Conservation (phyloP, 2,329 filamentous ascomycete species). For the Phyllosticta citrichinensis region DNA sequence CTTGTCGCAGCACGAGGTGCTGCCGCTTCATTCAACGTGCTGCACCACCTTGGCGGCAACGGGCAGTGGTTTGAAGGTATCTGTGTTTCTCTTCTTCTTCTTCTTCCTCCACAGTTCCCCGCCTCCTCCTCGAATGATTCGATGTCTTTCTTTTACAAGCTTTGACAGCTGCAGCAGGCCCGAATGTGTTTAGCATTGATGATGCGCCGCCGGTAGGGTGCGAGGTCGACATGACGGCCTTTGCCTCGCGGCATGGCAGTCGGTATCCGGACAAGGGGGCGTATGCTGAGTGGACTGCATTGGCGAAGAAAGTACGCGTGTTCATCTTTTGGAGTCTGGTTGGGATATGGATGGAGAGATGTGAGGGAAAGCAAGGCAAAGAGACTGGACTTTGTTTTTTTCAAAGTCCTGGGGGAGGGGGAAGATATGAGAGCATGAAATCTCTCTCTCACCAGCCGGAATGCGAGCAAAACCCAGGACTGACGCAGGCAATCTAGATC, state of each 20-base stretch:
- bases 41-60: conserved; percentile 30
- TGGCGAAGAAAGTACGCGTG: conserved; percentile 16
- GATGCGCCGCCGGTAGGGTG: conserved; percentile 46
- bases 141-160: too few species aligned
- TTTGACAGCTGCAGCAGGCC: conserved; percentile 27
- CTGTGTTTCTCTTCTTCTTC: not conserved
- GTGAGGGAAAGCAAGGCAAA: not conserved
- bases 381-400: too few species aligned
- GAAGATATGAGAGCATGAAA: too few species aligned
- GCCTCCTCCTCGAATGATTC: too few species aligned
- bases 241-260: conserved; percentile 51
- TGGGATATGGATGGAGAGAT: not conserved
- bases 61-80: conserved; percentile 29
- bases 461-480: not conserved
- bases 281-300: conserved; percentile 44
- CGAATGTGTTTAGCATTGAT: conserved; percentile 47
- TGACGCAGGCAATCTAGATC: conserved; percentile 32
- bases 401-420: too few species aligned
- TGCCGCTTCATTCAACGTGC: conserved; percentile 19
- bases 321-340: not conserved
- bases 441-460: not conserved
- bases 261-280: conserved; percentile 53
- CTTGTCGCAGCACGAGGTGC: not conserved
- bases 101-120: not conserved
- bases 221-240: conserved; percentile 50